A percentile compares a stretch with the other conserved stretches of the same genome.
These are phyloP conservation scores for Fusarium liriodendri DNA, from an alignment of 2,329 filamentous ascomycete genomes.

Conservation along the genomic window DNA sequence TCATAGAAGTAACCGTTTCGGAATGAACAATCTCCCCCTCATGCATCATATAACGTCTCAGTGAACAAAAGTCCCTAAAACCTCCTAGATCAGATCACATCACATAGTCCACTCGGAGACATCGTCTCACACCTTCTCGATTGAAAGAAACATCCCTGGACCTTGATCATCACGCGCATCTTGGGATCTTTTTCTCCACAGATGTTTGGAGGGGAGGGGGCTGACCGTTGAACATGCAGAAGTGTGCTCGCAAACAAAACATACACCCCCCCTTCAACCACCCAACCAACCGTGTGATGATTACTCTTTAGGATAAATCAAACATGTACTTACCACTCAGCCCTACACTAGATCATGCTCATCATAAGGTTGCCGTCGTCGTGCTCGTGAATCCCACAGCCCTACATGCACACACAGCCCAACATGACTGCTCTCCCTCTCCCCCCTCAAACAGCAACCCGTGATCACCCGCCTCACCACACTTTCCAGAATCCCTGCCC, in stretches of 20 bases:
- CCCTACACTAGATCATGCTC: slow-evolving; percentile 15
- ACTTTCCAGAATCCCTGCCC: slow-evolving; percentile 5
- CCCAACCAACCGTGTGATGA: neutral
- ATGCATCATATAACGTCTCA: neutral
- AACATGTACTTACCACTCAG: slow-evolving; percentile 6
- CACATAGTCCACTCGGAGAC: neutral
- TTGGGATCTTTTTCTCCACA: neutral
- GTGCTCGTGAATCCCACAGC: neutral
- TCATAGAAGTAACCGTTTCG: neutral
- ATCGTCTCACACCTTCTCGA: neutral
- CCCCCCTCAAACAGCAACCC: slow-evolving; percentile 5
- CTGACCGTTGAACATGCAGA: slow-evolving; percentile 1
- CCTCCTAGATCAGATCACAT: neutral
- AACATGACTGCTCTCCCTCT: neutral
- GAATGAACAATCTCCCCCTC: neutral
- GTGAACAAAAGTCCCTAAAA: neutral
- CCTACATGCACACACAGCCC: neutral
- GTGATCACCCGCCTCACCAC: slow-evolving; percentile 33
- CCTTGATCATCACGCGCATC: neutral
- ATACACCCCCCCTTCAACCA: neutral
- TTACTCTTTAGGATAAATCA: neutral
- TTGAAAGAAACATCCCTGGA: neutral
- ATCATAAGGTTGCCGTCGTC: neutral
- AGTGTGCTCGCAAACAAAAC: neutral
- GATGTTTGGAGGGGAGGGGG: neutral